phyloP scores from a whole-genome alignment of 164 flowering plant species.

The Tinospora cordifolia region DNA sequence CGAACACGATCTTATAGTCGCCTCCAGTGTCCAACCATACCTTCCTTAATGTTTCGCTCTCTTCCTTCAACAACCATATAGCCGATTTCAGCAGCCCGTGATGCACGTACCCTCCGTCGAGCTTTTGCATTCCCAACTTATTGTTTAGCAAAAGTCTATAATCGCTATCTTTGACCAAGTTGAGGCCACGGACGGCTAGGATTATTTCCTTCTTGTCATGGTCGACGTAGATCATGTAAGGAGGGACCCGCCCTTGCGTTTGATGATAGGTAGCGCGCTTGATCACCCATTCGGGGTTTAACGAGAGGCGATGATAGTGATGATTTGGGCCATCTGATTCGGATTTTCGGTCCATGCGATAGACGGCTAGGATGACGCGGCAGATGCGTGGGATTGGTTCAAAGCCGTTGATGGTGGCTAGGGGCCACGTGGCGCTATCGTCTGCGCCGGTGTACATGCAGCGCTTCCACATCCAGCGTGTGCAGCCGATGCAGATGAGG shows the following conservation, averaged over 20 bases:
- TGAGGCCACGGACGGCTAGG: conserved; percentile 72
- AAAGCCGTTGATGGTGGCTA: conserved; percentile 62
- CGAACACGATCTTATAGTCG: conserved; percentile 48
- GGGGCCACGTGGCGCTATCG: conserved; percentile 54
- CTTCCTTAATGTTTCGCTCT: conserved; percentile 43
- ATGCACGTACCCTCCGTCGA: conserved; percentile 86
- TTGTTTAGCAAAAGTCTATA: conserved; percentile 67
- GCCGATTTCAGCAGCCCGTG: conserved; percentile 79
- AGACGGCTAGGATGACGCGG: conserved; percentile 67
- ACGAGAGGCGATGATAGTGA: conserved; percentile 9
- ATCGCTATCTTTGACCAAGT: conserved; percentile 63
- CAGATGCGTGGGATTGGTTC: conserved; percentile 74
- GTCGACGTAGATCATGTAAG: conserved; percentile 75
- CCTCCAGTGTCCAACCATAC: conserved; percentile 49
- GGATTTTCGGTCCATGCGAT: conserved; percentile 55
- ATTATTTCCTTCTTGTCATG: conserved; percentile 57
- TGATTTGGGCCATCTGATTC: conserved; percentile 40
- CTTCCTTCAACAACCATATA: conserved; percentile 55
- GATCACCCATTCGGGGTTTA: conserved; percentile 59
- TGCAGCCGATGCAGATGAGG: conserved; percentile 34
- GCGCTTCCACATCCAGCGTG: background rate
- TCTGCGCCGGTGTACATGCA: background rate
- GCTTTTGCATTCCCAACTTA: conserved; percentile 58
- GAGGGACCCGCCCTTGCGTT: conserved; percentile 62
- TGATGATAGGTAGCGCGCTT: conserved; percentile 62